A percentile compares a stretch with the other conserved stretches of the same genome.
Conservation (phyloP, 192 early-diverging fungal species). For the Geosiphon pyriformis region DNA sequence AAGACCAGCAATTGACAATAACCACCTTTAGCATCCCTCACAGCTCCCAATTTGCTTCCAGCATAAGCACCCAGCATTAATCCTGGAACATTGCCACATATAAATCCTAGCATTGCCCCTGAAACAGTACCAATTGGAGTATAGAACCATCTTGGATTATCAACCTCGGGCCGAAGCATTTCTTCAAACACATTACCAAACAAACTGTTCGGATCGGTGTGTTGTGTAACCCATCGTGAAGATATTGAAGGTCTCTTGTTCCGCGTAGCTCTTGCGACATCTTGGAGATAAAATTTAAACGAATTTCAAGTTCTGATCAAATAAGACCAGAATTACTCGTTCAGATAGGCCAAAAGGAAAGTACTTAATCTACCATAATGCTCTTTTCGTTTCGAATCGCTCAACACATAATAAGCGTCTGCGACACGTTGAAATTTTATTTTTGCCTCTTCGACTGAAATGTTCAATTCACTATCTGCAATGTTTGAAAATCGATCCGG, state of each 20-base stretch:
- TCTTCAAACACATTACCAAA: conserved; percentile 83
- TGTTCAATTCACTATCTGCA: conserved; percentile 22
- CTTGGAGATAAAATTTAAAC: neutral
- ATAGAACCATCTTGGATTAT: conserved; percentile 55
- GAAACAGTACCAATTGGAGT: conserved; percentile 61
- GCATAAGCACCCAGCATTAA: conserved; percentile 44
- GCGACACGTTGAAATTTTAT: conserved; percentile 66
- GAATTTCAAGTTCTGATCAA: no score
- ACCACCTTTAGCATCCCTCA: conserved; percentile 26
- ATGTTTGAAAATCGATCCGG: conserved; percentile 62
- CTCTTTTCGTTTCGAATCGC: conserved; percentile 39
- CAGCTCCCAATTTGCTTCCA: conserved; percentile 40
- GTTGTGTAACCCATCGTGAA: conserved; percentile 14
- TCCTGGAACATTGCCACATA: conserved; percentile 60
- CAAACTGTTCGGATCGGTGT: conserved; percentile 54
- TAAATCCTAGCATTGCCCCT: conserved; percentile 72
- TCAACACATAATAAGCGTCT: conserved; percentile 75
- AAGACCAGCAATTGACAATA: neutral
- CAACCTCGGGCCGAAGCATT: conserved; percentile 65
- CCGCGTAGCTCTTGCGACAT: neutral
- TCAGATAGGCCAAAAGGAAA: neutral
- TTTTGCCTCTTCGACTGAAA: conserved; percentile 35
- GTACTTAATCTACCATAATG: conserved; percentile 43
- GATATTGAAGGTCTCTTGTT: conserved; percentile 11
- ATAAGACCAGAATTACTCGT: no score